phyloP scores from a whole-genome alignment of 345 rosid species.

The Toxicodendron radicans region DNA sequence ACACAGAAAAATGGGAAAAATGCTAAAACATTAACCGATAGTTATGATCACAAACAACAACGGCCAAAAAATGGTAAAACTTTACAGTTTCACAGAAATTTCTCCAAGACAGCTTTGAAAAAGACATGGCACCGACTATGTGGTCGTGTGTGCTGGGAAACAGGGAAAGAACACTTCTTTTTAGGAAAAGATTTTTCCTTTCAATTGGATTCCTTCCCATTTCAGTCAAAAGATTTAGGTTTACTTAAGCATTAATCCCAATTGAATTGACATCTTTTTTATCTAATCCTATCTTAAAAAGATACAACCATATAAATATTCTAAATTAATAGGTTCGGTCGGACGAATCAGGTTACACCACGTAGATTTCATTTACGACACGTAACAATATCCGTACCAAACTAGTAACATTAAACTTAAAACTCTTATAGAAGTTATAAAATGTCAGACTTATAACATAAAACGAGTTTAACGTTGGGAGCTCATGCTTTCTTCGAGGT shows the following conservation, averaged over 20 bases:
- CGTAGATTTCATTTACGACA: no score
- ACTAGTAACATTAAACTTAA: no score
- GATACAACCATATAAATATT: background rate
- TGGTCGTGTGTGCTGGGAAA: constrained; percentile 25
- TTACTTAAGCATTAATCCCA: background rate
- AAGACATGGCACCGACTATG: constrained; percentile 33
- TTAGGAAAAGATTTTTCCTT: constrained; percentile 21
- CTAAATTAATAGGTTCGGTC: no score
- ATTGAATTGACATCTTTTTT: background rate
- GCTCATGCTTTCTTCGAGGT: background rate
- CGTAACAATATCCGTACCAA: no score
- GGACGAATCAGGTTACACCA: no score
- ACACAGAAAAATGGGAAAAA: background rate
- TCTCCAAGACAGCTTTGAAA: constrained; percentile 10
- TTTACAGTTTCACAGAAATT: background rate
- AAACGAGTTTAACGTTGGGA: background rate
- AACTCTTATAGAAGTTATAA: no score
- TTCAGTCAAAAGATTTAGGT: constrained; percentile 25
- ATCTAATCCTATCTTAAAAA: background rate
- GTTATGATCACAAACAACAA: background rate
- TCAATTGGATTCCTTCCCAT: constrained; percentile 40
- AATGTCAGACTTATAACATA: no score
- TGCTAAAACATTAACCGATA: background rate
- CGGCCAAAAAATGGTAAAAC: background rate
- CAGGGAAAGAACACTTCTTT: constrained; percentile 34